phyloP scores from a whole-genome alignment of 2,329 filamentous ascomycete species.

The Pseudopyricularia javanii region DNA sequence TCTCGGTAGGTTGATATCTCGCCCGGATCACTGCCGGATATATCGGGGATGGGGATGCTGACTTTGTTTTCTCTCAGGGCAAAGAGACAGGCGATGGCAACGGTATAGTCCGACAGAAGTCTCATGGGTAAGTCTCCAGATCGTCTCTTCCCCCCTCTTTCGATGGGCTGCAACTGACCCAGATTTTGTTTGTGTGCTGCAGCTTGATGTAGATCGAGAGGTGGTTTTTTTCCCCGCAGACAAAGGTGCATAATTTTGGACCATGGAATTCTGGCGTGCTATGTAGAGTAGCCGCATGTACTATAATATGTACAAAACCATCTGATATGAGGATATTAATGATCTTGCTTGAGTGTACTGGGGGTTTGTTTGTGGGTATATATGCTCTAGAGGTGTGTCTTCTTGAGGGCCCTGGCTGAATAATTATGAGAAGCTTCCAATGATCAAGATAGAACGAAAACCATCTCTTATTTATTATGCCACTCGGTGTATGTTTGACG shows the following conservation, averaged over 20 bases:
- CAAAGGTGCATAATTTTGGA: background rate
- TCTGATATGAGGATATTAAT: background rate
- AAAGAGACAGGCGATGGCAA: background rate
- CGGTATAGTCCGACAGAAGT: constrained; percentile 1
- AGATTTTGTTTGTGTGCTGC: background rate
- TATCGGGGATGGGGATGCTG: background rate
- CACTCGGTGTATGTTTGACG: too few species aligned
- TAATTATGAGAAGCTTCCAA: too few species aligned
- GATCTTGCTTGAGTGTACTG: too few species aligned
- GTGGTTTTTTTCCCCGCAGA: background rate
- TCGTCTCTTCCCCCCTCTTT: background rate
- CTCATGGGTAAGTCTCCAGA: background rate
- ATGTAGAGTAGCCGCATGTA: background rate
- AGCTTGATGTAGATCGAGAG: background rate
- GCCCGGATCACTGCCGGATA: background rate
- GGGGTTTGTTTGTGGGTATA: too few species aligned
- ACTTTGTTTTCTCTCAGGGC: background rate
- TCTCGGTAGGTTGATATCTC: background rate
- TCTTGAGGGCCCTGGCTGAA: too few species aligned
- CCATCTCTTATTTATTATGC: too few species aligned
- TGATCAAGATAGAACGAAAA: too few species aligned
- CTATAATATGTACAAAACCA: background rate
- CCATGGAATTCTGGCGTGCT: background rate
- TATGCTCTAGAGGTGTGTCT: too few species aligned
- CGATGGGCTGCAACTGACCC: background rate